Conservation (phyloP, 179 eudicot genomes). For the Vitellaria paradoxa region DNA sequence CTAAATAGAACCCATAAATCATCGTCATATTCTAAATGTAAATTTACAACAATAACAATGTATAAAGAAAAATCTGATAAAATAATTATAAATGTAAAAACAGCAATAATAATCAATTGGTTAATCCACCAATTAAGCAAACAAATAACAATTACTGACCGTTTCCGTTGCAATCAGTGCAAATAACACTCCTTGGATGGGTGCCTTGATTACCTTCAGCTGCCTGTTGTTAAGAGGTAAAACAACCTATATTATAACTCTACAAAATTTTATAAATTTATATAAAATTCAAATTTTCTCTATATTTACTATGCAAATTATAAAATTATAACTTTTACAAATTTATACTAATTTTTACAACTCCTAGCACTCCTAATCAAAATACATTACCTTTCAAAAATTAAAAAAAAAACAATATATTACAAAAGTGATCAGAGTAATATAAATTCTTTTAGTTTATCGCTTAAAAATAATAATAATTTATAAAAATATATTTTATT, state of each 20-base stretch:
- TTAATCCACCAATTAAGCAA: not conserved
- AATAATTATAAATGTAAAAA: not conserved
- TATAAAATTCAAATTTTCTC: too few relatives aligned
- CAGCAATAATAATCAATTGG: not conserved
- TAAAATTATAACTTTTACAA: not conserved
- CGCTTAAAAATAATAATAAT: too few relatives aligned
- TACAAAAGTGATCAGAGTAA: too few relatives aligned
- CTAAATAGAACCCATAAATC: not conserved
- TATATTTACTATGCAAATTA: too few relatives aligned
- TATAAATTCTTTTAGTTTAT: too few relatives aligned
- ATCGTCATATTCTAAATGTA: not conserved
- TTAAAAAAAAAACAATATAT: too few relatives aligned
- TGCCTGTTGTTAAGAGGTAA: not conserved
- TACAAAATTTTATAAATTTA: too few relatives aligned
- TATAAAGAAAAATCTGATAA: not conserved
- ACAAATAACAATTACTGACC: constrained; percentile 18
- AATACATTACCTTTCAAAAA: too few relatives aligned
- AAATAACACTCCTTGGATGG: constrained; percentile 27
- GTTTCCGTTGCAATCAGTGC: constrained; percentile 34
- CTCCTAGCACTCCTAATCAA: too few relatives aligned
- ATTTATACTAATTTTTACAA: too few relatives aligned
- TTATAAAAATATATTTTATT: too few relatives aligned
- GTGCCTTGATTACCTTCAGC: constrained; percentile 20
- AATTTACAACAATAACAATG: not conserved
- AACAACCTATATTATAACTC: too few relatives aligned